phyloP scores from a whole-genome alignment of 257 asterid genomes.

The Leonotis leonurus region DNA sequence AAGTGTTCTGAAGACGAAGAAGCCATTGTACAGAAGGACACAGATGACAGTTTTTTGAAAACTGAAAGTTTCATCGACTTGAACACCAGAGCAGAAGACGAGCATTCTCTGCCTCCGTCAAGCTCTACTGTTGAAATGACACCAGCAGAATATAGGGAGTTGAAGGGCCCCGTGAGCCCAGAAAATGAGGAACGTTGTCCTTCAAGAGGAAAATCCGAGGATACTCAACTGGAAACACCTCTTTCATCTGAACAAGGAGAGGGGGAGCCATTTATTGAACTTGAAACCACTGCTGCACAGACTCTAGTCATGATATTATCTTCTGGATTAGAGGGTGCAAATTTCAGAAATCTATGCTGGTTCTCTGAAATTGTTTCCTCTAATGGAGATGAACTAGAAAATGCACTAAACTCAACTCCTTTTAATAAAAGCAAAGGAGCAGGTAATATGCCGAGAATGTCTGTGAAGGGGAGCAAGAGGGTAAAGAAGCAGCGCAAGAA shows the following conservation, averaged over 20 bases:
- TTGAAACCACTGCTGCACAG: constrained; percentile 49
- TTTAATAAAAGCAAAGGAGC: constrained; percentile 17
- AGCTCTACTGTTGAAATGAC: background rate
- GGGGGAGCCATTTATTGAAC: constrained; percentile 8
- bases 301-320: constrained; percentile 35
- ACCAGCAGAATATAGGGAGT: constrained; percentile 19
- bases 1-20: constrained; percentile 8
- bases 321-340: constrained; percentile 5
- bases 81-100: constrained; percentile 18
- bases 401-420: constrained; percentile 8
- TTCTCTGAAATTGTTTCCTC: constrained; percentile 53
- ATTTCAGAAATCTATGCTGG: constrained; percentile 32
- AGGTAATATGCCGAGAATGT: background rate
- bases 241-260: constrained; percentile 12
- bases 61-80: constrained; percentile 26
- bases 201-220: constrained; percentile 48
- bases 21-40: constrained; percentile 1
- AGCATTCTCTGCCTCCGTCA: constrained; percentile 14
- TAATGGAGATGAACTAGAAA: constrained; percentile 22
- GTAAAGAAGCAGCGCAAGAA: constrained; percentile 24
- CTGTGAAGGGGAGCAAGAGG: constrained; percentile 19
- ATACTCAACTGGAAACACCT: constrained; percentile 21
- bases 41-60: no score
- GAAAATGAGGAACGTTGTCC: constrained; percentile 55
- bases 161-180: constrained; percentile 51